These are phyloP conservation scores for Candida namnaoensis DNA, from an alignment of 805 yeast species.

Conservation along the genomic window DNA sequence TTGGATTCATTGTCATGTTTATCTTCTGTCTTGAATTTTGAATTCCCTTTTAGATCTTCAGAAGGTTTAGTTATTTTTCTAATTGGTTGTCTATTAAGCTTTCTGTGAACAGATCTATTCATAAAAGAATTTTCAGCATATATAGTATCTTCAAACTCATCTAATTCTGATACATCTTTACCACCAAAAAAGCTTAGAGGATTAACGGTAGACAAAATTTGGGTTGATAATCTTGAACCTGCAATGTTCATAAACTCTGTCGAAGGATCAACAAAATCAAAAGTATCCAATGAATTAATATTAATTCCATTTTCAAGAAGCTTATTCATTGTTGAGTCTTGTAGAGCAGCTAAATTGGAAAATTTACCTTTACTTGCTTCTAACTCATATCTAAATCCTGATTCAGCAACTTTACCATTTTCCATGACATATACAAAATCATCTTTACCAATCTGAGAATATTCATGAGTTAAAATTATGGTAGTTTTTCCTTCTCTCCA, in stretches of 20 bases:
- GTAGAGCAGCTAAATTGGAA: conserved; percentile 9
- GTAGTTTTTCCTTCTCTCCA: conserved; percentile 72
- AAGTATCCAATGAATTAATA: not conserved
- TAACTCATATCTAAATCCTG: conserved; percentile 30
- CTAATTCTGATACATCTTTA: not conserved
- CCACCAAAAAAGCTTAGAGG: conserved; percentile 9
- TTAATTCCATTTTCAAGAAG: not conserved
- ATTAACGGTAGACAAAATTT: conserved; percentile 10
- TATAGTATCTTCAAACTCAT: not conserved
- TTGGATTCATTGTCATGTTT: not conserved
- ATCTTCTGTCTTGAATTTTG: not conserved
- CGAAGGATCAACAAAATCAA: not conserved
- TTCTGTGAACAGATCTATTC: conserved; percentile 1
- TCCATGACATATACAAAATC: conserved; percentile 56
- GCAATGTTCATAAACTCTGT: not conserved
- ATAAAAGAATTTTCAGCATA: conserved; percentile 1
- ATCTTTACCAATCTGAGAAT: conserved; percentile 40
- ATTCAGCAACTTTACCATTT: conserved; percentile 44
- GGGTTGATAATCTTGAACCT: conserved; percentile 8
- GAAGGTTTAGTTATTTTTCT: no score
- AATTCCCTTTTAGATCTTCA: no score
- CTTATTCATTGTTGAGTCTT: conserved; percentile 4
- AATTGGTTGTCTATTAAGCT: conserved; percentile 1
- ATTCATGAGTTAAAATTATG: conserved; percentile 73
- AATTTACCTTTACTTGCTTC: conserved; percentile 11